Evolutionary conservation across 768 basidiomycete species (phyloP).

Genomic region (Suillus bovinus): DNA sequence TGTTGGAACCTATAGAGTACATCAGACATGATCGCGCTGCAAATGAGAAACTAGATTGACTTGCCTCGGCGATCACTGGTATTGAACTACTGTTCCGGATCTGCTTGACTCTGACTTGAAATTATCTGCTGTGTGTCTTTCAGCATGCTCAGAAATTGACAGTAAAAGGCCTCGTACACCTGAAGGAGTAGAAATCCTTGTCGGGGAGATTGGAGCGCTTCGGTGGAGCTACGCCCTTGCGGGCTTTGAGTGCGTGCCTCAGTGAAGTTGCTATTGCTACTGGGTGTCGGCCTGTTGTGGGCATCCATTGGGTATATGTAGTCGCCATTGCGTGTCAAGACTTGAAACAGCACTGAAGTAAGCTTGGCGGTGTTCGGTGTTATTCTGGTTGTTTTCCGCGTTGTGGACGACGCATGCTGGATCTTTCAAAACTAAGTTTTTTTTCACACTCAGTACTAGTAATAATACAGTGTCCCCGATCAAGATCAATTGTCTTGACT

Average conservation of each 20-base stretch:
- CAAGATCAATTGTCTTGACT: background rate
- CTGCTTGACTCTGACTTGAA: conserved; percentile 72
- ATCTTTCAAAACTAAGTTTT: background rate
- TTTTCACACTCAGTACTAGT: background rate
- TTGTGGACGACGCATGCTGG: background rate
- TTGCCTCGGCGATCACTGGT: conserved; percentile 94
- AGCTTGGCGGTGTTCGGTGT: conserved; percentile 2
- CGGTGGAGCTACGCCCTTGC: conserved; percentile 51
- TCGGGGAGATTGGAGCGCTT: conserved; percentile 52
- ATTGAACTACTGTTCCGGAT: conserved; percentile 71
- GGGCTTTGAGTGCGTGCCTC: conserved; percentile 64
- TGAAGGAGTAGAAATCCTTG: conserved; percentile 74
- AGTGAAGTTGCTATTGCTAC: conserved; percentile 67
- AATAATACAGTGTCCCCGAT: background rate
- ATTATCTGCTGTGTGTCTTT: conserved; percentile 49
- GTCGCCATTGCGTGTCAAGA: too few species aligned
- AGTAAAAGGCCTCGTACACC: conserved; percentile 50
- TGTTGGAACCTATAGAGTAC: conserved; percentile 75
- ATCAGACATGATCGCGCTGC: conserved; percentile 8
- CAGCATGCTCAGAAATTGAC: background rate
- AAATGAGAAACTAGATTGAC: conserved; percentile 20
- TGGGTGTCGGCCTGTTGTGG: conserved; percentile 53
- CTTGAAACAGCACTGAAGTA: background rate
- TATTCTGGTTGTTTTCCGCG: background rate
- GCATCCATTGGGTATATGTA: conserved; percentile 53